Conservation (phyloP, 306 rosid genomes). For the Benincasa hispida region DNA sequence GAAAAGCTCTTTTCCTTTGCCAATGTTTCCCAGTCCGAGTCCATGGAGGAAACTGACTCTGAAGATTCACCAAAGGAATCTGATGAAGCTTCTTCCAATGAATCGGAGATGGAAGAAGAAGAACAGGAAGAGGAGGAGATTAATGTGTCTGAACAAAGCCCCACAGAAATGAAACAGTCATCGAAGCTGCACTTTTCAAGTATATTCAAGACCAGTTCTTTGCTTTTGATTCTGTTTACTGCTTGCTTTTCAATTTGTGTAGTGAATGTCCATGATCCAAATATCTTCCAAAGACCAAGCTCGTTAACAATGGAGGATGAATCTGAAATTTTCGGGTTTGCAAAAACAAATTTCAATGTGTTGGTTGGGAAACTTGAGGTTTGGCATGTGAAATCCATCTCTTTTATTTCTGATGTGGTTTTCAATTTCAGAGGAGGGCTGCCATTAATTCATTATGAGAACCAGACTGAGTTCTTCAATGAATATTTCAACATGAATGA, state of each 20-base stretch:
- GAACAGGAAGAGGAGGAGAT: neutral
- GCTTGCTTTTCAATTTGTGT: constrained; percentile 25
- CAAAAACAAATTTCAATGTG: constrained; percentile 27
- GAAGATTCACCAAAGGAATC: constrained; percentile 37
- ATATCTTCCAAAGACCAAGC: constrained; percentile 17
- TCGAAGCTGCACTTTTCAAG: constrained; percentile 19
- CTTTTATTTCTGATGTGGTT: constrained; percentile 27
- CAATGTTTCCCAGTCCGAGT: constrained; percentile 47
- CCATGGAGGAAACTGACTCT: constrained; percentile 39
- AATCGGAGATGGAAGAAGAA: constrained; percentile 11
- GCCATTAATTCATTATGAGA: constrained; percentile 14
- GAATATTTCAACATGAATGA: constrained; percentile 13
- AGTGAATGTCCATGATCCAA: constrained; percentile 17
- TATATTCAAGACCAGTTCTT: constrained; percentile 25
- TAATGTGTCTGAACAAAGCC: constrained; percentile 23
- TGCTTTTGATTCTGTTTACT: constrained; percentile 34
- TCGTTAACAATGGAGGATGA: constrained; percentile 14
- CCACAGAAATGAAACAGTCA: constrained; percentile 13
- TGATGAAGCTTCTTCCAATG: constrained; percentile 45
- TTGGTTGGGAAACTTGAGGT: constrained; percentile 19
- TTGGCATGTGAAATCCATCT: constrained; percentile 17
- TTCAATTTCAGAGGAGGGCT: constrained; percentile 21
- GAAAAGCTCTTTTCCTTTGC: constrained; percentile 28
- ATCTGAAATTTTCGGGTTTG: constrained; percentile 20
- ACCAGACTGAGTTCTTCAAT: constrained; percentile 27